Base-by-base conservation (phyloP, 345 rosid genomes). In the Populus pruinosa region DNA sequence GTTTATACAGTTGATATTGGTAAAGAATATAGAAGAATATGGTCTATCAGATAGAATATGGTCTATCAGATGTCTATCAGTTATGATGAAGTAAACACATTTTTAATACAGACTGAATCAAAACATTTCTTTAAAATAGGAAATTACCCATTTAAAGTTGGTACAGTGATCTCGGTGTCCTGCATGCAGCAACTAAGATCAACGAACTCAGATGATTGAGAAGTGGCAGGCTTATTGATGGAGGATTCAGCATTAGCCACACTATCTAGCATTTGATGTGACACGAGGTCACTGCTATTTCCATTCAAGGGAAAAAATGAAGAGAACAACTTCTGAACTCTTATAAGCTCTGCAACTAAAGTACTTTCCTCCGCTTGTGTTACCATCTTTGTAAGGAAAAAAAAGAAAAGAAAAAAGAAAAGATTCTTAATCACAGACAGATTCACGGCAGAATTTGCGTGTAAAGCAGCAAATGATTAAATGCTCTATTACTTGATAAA, bases 111-210 rank as follows among this genome's bases (percentile, higher is more conserved):
- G 63, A 67, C 49, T 18, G 21, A 50, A 73, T 8, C 16, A 12
- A 64, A 69, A 16, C 39, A 55, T 62, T 18, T 35, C 56, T 47
- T 41, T 59, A 29, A 50, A 63, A 70, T 79, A 33, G 73, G 72
- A 77, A 76, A 12, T 81, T 89, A 93, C 98, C 97, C 97, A 79
- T 93, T 93, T 67, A 91, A 70, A 43, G 97, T 94, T 79, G 98
- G 98, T 82, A 94, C 83, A 50, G 97, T 91, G 81, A 91, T 84
- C 79, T 89, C 80, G 25, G 91, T 89, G 75, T 89, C 90, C 70
- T 84, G 84, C 86, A 94, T 83, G 83, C 92, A 91, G 84, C 84
- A 80, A 75, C 94, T 94, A 74, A 93, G 91, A 89, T 94, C 93
- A 83, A 93, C 82, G 72, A 76, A 72, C 43, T 79, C 83, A 71